Conservation (phyloP, 257 asterid genomes). For the Petrea volubilis region DNA sequence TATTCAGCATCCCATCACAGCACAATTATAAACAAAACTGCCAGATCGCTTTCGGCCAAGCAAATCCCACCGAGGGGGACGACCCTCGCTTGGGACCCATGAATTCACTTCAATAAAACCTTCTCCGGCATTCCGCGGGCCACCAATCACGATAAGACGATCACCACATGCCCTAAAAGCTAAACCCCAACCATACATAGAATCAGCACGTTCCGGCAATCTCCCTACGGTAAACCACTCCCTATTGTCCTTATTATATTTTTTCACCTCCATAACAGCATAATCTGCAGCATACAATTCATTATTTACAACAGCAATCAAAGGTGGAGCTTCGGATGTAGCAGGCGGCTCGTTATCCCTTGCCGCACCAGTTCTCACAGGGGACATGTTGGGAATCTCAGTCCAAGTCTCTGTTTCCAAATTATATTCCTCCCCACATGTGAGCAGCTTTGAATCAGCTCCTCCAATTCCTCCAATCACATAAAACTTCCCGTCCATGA, state of each 20-base stretch:
- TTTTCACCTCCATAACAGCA: slow-evolving; percentile 61
- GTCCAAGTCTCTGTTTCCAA: slow-evolving; percentile 56
- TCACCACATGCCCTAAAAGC: slow-evolving; percentile 90
- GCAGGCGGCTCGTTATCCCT: slow-evolving; percentile 43
- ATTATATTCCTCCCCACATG: slow-evolving; percentile 78
- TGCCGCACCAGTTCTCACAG: slow-evolving; percentile 35
- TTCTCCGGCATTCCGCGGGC: slow-evolving; percentile 59
- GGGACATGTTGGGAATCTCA: slow-evolving; percentile 71
- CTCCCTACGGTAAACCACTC: slow-evolving; percentile 62
- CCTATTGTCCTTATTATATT: slow-evolving; percentile 48
- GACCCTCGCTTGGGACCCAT: slow-evolving; percentile 68
- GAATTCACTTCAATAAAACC: slow-evolving; percentile 74
- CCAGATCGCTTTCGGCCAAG: slow-evolving; percentile 79
- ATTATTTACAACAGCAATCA: slow-evolving; percentile 80
- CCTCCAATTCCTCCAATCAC: slow-evolving; percentile 80
- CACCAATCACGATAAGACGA: slow-evolving; percentile 76
- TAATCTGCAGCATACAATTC: slow-evolving; percentile 79
- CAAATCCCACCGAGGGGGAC: slow-evolving; percentile 67
- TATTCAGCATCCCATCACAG: slow-evolving; percentile 97
- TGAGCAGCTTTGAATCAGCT: slow-evolving; percentile 41
- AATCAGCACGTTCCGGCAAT: slow-evolving; percentile 67
- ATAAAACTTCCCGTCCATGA: slow-evolving; percentile 78
- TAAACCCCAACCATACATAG: slow-evolving; percentile 90
- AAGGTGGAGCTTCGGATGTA: slow-evolving; percentile 76
- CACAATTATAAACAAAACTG: slow-evolving; percentile 94